A percentile compares a stretch with the other conserved stretches of the same genome.
phyloP scores from a whole-genome alignment of 768 basidiomycete species.

The Boletus rufocinnamomeus region DNA sequence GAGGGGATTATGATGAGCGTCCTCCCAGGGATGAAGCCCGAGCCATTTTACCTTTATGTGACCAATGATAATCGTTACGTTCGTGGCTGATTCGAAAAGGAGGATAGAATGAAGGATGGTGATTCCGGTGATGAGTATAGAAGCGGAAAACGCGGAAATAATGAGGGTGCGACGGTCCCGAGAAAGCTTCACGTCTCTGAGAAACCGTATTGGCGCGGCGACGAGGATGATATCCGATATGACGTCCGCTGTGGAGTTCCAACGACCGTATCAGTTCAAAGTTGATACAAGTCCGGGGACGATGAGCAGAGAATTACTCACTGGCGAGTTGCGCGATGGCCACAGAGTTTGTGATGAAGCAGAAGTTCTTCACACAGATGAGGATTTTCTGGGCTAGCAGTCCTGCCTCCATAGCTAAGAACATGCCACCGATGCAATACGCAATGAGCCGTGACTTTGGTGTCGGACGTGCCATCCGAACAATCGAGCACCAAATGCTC shows the following conservation, averaged over 20 bases:
- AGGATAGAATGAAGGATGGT: slow-evolving; percentile 28
- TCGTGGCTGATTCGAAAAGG: slow-evolving; percentile 13
- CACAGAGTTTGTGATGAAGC: slow-evolving; percentile 5
- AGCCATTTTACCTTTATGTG: slow-evolving; percentile 25
- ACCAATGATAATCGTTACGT: slow-evolving; percentile 17
- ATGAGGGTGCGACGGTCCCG: slow-evolving; percentile 23
- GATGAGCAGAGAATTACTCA: slow-evolving; percentile 11
- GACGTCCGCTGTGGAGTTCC: slow-evolving; percentile 21
- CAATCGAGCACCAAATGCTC: slow-evolving; percentile 31
- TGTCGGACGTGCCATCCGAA: slow-evolving; percentile 22
- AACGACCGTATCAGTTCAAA: background rate
- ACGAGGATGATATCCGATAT: slow-evolving; percentile 28
- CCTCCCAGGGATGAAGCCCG: background rate
- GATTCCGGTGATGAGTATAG: slow-evolving; percentile 22
- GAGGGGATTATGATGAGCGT: background rate
- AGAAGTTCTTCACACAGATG: slow-evolving; percentile 7
- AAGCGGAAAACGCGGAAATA: slow-evolving; percentile 24
- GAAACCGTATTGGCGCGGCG: slow-evolving; percentile 11
- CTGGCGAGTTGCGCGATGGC: slow-evolving; percentile 28
- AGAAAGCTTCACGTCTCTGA: slow-evolving; percentile 20
- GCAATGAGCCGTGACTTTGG: slow-evolving; percentile 12
- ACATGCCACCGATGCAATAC: slow-evolving; percentile 20
- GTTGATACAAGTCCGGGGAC: background rate
- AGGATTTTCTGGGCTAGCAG: slow-evolving; percentile 23
- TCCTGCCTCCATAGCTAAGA: slow-evolving; percentile 17